These are phyloP conservation scores for Neonectria faginata DNA, from an alignment of 2,329 filamentous ascomycete species.

Conservation along the genomic window DNA sequence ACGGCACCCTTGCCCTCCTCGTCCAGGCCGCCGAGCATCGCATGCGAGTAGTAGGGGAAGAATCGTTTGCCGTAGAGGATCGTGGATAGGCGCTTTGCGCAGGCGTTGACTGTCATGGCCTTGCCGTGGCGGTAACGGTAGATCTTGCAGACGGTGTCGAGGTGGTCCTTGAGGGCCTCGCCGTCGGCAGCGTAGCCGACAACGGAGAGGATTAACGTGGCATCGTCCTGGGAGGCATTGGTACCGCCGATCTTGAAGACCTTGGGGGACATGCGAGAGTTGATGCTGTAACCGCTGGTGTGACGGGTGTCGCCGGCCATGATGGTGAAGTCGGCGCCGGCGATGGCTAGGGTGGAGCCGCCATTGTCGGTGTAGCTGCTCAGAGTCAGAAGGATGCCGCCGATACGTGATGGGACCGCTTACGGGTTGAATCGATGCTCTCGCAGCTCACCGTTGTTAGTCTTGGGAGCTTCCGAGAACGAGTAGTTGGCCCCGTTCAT, in stretches of 20 bases:
- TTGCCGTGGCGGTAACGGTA: constrained; percentile 99
- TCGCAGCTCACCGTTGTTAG: constrained; percentile 65
- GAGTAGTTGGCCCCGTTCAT: constrained; percentile 78
- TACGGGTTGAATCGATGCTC: constrained; percentile 95
- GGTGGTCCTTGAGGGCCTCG: constrained; percentile 89
- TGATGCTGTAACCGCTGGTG: constrained; percentile 98
- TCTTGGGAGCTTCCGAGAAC: constrained; percentile 70
- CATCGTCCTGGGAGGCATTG: constrained; percentile 84
- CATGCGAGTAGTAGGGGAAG: constrained; percentile 98
- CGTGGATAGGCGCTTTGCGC: constrained; percentile 92
- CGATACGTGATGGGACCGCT: constrained; percentile 47
- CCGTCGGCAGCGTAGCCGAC: constrained; percentile 97
- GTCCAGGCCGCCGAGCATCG: constrained; percentile 92
- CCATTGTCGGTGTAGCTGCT: constrained; percentile 95
- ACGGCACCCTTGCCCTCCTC: constrained; percentile 94
- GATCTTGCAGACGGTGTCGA: constrained; percentile 97
- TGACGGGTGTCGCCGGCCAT: constrained; percentile 97
- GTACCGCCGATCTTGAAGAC: constrained; percentile 97
- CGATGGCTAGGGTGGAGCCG: constrained; percentile 94
- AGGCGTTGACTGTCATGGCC: constrained; percentile 92
- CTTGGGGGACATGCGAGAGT: constrained; percentile 94
- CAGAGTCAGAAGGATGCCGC: constrained; percentile 19
- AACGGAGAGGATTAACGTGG: constrained; percentile 89
- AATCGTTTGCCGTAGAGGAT: constrained; percentile 98
- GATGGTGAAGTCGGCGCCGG: constrained; percentile 93